These are phyloP conservation scores for Goffeauzyma gilvescens DNA, from an alignment of 768 basidiomycete genomes.

Conservation along the genomic window DNA sequence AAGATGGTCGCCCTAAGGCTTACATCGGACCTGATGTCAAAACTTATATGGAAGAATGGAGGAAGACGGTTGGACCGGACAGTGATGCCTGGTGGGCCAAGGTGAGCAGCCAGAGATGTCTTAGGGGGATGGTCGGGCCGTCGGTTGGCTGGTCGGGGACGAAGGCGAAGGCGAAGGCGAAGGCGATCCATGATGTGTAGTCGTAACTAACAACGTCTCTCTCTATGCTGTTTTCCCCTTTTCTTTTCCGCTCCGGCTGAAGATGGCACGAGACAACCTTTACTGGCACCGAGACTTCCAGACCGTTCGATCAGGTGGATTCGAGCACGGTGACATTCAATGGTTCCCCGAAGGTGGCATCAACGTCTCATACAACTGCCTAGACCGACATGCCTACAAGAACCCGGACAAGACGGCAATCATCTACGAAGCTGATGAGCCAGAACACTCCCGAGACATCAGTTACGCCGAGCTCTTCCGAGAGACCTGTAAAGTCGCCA, in stretches of 20 bases:
- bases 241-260: too few relatives aligned
- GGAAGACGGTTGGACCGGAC: slow-evolving; percentile 51
- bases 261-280: slow-evolving; percentile 50
- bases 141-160: neutral
- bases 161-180: too few relatives aligned
- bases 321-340: slow-evolving; percentile 64
- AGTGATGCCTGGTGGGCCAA: slow-evolving; percentile 78
- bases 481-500: slow-evolving; percentile 74
- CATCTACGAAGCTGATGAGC: slow-evolving; percentile 96
- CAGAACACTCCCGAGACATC: slow-evolving; percentile 55
- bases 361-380: slow-evolving; percentile 91
- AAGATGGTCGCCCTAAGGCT: slow-evolving; percentile 43
- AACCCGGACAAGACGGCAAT: slow-evolving; percentile 78
- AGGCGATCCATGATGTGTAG: too few relatives aligned
- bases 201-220: too few relatives aligned
- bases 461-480: slow-evolving; percentile 68
- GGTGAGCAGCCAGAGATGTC: slow-evolving; percentile 34
- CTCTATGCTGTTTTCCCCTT: too few relatives aligned
- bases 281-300: slow-evolving; percentile 80
- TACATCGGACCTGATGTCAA: slow-evolving; percentile 62
- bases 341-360: slow-evolving; percentile 94
- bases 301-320: slow-evolving; percentile 63
- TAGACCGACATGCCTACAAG: slow-evolving; percentile 86
- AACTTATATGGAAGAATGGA: slow-evolving; percentile 52
- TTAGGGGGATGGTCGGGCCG: slow-evolving; percentile 32